A percentile compares a stretch with the other conserved stretches of the same genome.
Conservation (phyloP, 2,329 filamentous ascomycete genomes). For the Rutstroemia sp. region DNA sequence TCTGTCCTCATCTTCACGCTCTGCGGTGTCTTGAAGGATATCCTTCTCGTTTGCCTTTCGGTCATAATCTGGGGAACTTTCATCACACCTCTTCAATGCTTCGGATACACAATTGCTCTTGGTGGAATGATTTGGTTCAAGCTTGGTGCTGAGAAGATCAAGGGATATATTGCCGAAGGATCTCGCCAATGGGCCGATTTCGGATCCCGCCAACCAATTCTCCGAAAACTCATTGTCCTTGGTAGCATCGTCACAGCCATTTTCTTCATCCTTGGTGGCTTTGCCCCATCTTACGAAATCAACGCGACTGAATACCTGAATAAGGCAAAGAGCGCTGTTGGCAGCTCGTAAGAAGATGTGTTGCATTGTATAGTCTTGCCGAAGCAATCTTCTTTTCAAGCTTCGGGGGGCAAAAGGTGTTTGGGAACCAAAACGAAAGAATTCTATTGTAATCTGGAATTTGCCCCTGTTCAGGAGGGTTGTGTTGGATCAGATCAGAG, state of each 20-base stretch:
- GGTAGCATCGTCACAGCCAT: constrained; percentile 53
- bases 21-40: constrained; percentile 82
- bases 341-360: constrained; percentile 10
- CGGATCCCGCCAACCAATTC: constrained; percentile 65
- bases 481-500: neutral
- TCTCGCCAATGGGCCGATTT: constrained; percentile 81
- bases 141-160: constrained; percentile 75
- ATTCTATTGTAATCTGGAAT: neutral
- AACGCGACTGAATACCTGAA: constrained; percentile 35
- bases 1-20: constrained; percentile 81
- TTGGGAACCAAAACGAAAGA: neutral
- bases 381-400: constrained; percentile 3
- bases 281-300: constrained; percentile 55
- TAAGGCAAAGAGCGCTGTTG: constrained; percentile 25
- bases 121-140: constrained; percentile 80
- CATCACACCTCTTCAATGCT: constrained; percentile 68
- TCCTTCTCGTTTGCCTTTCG: constrained; percentile 70
- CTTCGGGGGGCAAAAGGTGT: neutral
- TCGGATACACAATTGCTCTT: constrained; percentile 76
- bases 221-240: constrained; percentile 72
- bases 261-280: constrained; percentile 62
- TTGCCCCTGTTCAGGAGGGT: neutral
- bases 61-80: constrained; percentile 77
- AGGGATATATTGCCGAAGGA: constrained; percentile 66
- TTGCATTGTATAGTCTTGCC: neutral